Evolutionary conservation across 306 rosid genomes (phyloP), one percentile per base, ranked within the genome.

Genomic region (Gastrolobium villosum): DNA sequence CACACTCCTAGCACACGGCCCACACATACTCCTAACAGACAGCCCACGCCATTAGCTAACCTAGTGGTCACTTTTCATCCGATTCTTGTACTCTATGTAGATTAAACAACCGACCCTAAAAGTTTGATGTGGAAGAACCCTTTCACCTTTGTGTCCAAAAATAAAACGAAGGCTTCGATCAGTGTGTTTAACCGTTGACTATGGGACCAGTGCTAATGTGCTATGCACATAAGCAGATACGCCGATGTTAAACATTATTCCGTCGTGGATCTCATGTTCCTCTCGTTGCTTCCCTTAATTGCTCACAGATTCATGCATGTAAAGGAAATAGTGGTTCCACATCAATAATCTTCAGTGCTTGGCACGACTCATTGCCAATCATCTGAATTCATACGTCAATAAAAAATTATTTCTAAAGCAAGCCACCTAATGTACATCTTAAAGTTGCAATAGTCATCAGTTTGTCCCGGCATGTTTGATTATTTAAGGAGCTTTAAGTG

Each of bases 341-440:
- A 80, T 43, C 53, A 65, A 69, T 65, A 43, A 54, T 69, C 67
- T 76, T 67, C 67, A 67, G 85, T 86, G 87, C 85, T 86, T 65
- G 26, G 80, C 88, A 86, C 84, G 84, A 84, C 77, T 67, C 64
- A 11, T 80, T 44, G 45, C 20, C 76, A 79, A 46, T 65, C 32
- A 74, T 57, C 54, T 49, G 56, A 48, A 48, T 28, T 75, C 75
- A 59, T 46, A 36, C n/a, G 3, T 40, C 61, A 2, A 72, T 48
- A 76, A 76, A 4, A 48, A 37, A 70, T 56, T 0, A 32, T 48
- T 26, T 72, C 31, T 20, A 70, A 57, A 78, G 45, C 56, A 14
- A 39, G 40, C 72, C 10, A 7, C 44, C 20, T 28, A 5, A 2
- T 39, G 15, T 6, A 65, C 39, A 15, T 44, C 36, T n/a, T 50